A percentile compares a stretch with the other conserved stretches of the same genome.
phyloP scores from a whole-genome alignment of 1,284 basidiomycete species.

The Apiotrichum porosum region DNA sequence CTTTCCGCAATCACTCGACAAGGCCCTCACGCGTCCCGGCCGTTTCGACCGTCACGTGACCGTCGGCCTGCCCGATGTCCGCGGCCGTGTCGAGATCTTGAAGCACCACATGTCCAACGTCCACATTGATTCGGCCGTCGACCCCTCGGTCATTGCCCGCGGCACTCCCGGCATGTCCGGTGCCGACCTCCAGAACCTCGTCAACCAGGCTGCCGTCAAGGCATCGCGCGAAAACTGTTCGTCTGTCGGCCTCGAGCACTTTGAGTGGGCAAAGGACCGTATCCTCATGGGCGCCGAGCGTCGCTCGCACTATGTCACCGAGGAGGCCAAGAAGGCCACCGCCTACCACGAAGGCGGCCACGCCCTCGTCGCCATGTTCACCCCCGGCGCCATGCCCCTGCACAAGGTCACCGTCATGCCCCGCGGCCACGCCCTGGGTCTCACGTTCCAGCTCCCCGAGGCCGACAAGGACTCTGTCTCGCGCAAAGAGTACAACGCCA shows the following conservation, averaged over 20 bases:
- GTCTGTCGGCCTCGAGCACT: constrained; percentile 68
- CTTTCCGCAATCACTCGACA: constrained; percentile 86
- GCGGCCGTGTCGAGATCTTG: constrained; percentile 77
- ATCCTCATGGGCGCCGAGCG: constrained; percentile 93
- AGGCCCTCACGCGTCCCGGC: constrained; percentile 85
- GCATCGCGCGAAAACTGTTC: constrained; percentile 74
- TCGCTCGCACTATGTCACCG: constrained; percentile 77
- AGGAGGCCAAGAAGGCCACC: constrained; percentile 76
- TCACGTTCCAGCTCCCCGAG: constrained; percentile 81
- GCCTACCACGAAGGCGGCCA: constrained; percentile 97
- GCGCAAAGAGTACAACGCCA: constrained; percentile 43
- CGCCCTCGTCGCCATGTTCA: constrained; percentile 83
- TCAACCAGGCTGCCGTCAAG: constrained; percentile 84
- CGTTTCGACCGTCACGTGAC: constrained; percentile 76
- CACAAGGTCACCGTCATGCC: constrained; percentile 96
- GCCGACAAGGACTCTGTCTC: constrained; percentile 58
- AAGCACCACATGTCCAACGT: constrained; percentile 83
- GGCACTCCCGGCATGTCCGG: constrained; percentile 66
- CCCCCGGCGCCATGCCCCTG: constrained; percentile 85
- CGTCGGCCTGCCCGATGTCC: constrained; percentile 59
- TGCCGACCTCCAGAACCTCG: constrained; percentile 88
- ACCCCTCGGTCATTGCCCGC: constrained; percentile 76
- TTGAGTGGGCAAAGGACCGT: constrained; percentile 94
- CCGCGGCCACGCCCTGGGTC: constrained; percentile 82
- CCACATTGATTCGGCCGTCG: constrained; percentile 64